These are phyloP conservation scores for Penicillium pulvis DNA, from an alignment of 495 filamentous ascomycete genomes.

Conservation along the genomic window DNA sequence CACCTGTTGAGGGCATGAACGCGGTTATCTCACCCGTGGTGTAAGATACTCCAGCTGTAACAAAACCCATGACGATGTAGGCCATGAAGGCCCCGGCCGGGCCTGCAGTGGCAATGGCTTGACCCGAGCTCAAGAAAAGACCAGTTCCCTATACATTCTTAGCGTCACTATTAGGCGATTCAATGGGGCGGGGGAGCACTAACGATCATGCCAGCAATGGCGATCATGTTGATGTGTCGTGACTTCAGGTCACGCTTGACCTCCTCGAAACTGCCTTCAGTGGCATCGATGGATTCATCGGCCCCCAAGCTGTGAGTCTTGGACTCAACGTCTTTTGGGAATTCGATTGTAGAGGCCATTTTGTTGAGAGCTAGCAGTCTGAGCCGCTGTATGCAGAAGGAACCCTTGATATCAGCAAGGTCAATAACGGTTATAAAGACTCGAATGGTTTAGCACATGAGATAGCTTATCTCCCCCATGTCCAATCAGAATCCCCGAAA, in stretches of 20 bases:
- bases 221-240: constrained; percentile 30
- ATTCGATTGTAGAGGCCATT: constrained; percentile 6
- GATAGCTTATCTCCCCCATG: constrained; percentile 9
- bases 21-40: constrained; percentile 30
- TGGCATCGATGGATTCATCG: constrained; percentile 5
- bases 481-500: constrained; percentile 5
- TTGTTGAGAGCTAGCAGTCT: constrained; percentile 1
- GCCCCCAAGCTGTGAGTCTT: constrained; percentile 1
- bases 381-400: constrained; percentile 5
- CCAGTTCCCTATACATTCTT: constrained; percentile 20
- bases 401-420: constrained; percentile 1
- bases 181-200: constrained; percentile 3
- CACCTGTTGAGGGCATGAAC: constrained; percentile 31
- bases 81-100: constrained; percentile 52
- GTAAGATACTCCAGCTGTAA: constrained; percentile 22
- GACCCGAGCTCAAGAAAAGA: constrained; percentile 48
- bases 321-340: constrained; percentile 12
- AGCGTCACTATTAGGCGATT: background rate
- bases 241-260: constrained; percentile 32
- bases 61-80: constrained; percentile 28
- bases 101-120: constrained; percentile 58
- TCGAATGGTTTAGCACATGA: constrained; percentile 4
- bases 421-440: background rate
- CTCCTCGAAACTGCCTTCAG: constrained; percentile 9
- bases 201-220: constrained; percentile 28